Evolutionary conservation across 768 basidiomycete genomes (phyloP), one percentile per base, ranked within the genome.

Genomic region (Rubroboletus satanas): DNA sequence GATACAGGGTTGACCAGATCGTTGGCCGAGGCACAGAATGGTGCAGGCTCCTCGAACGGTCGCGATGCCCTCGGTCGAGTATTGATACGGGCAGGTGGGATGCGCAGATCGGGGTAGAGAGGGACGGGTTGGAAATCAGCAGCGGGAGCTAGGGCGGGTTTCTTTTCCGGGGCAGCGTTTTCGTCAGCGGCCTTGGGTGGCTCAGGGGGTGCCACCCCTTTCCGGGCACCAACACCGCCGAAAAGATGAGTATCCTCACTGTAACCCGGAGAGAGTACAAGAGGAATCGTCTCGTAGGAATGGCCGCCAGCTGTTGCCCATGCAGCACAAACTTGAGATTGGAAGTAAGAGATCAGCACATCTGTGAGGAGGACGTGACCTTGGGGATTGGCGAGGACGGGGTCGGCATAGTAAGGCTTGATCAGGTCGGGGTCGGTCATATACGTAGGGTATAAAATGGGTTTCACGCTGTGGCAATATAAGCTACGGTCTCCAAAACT

Each of bases 1-100:
- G 96, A 96, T 0, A 98, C 79, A 1, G 97, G 97, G 74, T 98
- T 98, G 71, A 99, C 92, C 49, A 98, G 78, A 69, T 99, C 95
- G 71, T 98, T 96, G n/a, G 97, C 97, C 21, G 87, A 88, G 0
- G 92, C 93, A 71, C 97, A 98, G 75, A 80, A 93, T 7, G 96
- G 97, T 37, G 84, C 79, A 48, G 96, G 83, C 71, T 98, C 97
- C 68, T 90, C 83, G 70, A 88, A 96, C 4, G 82, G 77, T 1
- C 74, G 71, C 12, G 68, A 61, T 1, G 69, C 73, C 54, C 72
- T 73, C 3, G 90, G 90, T 3, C 80, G 82, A 7, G 83, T 82
- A 55, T 79, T 81, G 70, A 98, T 86, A 8, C 91, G 80, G 32
- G 81, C 79, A 0, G 81, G 77, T 4, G 95, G 96, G 4, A 97